Evolutionary conservation across 257 asterid species (phyloP).

Genomic region (Schizonepeta tenuifolia): DNA sequence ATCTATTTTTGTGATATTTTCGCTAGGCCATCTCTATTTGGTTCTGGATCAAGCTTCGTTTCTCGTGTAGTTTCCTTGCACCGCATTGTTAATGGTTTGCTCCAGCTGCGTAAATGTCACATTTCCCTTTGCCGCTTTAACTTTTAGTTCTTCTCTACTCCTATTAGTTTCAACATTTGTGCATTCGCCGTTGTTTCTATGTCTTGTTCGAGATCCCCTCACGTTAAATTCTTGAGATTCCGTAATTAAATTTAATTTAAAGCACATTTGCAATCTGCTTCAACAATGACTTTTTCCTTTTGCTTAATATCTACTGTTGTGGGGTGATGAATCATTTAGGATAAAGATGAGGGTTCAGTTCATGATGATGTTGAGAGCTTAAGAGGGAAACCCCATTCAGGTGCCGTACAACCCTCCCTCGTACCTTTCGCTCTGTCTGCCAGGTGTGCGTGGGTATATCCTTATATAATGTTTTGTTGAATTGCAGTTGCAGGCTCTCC

Average conservation of each 20-base stretch:
- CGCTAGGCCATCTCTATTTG: neutral
- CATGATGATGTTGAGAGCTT: constrained; percentile 55
- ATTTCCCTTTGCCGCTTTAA: neutral
- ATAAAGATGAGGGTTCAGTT: constrained; percentile 50
- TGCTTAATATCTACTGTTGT: constrained; percentile 19
- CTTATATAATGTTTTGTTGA: constrained; percentile 12
- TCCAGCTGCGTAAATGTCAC: neutral
- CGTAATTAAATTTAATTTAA: neutral
- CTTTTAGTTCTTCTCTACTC: neutral
- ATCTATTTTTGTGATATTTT: neutral
- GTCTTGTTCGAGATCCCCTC: constrained; percentile 14
- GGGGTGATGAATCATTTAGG: constrained; percentile 41
- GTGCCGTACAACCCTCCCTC: constrained; percentile 31
- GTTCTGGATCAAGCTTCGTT: constrained; percentile 2
- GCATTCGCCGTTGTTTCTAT: too few species aligned
- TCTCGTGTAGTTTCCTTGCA: neutral
- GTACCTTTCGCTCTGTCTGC: constrained; percentile 1
- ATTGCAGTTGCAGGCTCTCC: constrained; percentile 48
- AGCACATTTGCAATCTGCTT: neutral
- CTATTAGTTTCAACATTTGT: too few species aligned
- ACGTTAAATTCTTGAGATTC: constrained; percentile 15
- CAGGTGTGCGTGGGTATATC: constrained; percentile 17
- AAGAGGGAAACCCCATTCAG: constrained; percentile 57
- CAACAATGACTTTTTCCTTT: constrained; percentile 5
- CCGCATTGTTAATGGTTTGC: constrained; percentile 6